These are phyloP conservation scores for Postia placenta DNA, from an alignment of 768 basidiomycete species.

Conservation along the genomic window DNA sequence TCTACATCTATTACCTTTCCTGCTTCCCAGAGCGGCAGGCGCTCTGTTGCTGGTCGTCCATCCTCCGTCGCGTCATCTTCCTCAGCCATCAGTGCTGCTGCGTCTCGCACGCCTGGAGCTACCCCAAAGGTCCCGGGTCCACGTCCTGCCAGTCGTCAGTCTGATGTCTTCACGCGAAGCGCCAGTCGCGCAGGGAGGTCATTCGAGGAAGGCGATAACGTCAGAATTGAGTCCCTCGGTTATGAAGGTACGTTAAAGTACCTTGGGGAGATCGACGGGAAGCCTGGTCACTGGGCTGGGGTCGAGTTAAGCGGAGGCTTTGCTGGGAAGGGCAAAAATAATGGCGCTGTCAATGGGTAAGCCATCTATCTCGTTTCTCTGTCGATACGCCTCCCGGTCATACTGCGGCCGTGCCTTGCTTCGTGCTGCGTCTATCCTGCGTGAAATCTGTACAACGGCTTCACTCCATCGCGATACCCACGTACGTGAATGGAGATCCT, in stretches of 20 bases:
- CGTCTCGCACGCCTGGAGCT: conserved; percentile 19
- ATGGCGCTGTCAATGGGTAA: conserved; percentile 86
- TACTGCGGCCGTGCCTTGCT: neutral
- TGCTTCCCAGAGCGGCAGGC: conserved; percentile 35
- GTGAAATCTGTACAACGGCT: neutral
- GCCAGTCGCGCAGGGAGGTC: conserved; percentile 37
- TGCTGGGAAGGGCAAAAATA: conserved; percentile 89
- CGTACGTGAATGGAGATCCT: too few species aligned
- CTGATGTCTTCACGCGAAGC: conserved; percentile 48
- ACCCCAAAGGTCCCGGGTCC: conserved; percentile 49
- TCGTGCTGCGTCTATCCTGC: neutral
- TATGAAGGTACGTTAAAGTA: conserved; percentile 81
- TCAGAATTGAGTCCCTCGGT: conserved; percentile 82
- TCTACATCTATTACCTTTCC: conserved; percentile 39
- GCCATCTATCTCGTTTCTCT: conserved; percentile 24
- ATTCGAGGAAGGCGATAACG: conserved; percentile 74
- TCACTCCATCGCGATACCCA: too few species aligned
- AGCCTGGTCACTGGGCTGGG: conserved; percentile 88
- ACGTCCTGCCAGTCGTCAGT: conserved; percentile 62
- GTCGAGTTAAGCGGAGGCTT: conserved; percentile 87
- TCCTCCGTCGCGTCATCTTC: conserved; percentile 58
- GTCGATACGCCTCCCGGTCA: neutral
- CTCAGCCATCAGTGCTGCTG: conserved; percentile 28
- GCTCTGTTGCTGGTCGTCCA: conserved; percentile 47
- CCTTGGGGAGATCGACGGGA: conserved; percentile 83